phyloP scores from a whole-genome alignment of 1,284 basidiomycete genomes.

The Apiotrichum veenhuisii region DNA sequence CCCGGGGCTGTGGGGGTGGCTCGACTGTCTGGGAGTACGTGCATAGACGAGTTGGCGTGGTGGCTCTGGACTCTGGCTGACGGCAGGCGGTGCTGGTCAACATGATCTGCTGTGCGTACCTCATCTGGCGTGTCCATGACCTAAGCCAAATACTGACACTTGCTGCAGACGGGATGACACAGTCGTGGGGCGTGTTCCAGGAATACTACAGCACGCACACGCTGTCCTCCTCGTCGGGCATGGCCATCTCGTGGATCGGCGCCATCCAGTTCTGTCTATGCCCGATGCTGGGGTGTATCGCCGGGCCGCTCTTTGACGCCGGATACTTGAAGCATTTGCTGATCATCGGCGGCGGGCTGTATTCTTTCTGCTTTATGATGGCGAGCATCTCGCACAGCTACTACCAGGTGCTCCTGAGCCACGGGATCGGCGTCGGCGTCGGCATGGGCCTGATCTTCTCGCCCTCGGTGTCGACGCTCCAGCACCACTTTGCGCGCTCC shows the following conservation, averaged over 20 bases:
- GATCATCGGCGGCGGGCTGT: slow-evolving; percentile 51
- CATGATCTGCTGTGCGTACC: slow-evolving; percentile 35
- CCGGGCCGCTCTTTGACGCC: slow-evolving; percentile 61
- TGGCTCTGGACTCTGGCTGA: no score
- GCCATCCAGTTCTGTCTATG: slow-evolving; percentile 60
- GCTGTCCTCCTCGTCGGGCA: slow-evolving; percentile 16
- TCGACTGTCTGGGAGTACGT: slow-evolving; percentile 5
- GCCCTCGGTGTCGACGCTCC: slow-evolving; percentile 53
- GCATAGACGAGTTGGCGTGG: no score
- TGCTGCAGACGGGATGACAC: slow-evolving; percentile 22
- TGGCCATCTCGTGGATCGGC: slow-evolving; percentile 62
- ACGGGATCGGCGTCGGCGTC: slow-evolving; percentile 29
- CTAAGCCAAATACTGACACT: no score
- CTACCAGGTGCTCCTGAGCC: slow-evolving; percentile 52
- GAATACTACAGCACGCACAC: slow-evolving; percentile 26
- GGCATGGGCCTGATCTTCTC: slow-evolving; percentile 53
- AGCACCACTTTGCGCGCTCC: slow-evolving; percentile 55
- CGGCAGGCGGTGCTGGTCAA: slow-evolving; percentile 26
- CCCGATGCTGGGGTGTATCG: slow-evolving; percentile 51
- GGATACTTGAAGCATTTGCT: slow-evolving; percentile 57
- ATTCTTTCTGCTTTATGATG: slow-evolving; percentile 57
- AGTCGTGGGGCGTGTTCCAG: slow-evolving; percentile 35
- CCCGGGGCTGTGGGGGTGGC: slow-evolving; percentile 5
- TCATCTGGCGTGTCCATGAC: no score
- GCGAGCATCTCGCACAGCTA: slow-evolving; percentile 58